Percentiles rank a stretch among this genome's conserved stretches.
phyloP scores from a whole-genome alignment of 371 early-diverging fungal species.

The Mucor mucedo region DNA sequence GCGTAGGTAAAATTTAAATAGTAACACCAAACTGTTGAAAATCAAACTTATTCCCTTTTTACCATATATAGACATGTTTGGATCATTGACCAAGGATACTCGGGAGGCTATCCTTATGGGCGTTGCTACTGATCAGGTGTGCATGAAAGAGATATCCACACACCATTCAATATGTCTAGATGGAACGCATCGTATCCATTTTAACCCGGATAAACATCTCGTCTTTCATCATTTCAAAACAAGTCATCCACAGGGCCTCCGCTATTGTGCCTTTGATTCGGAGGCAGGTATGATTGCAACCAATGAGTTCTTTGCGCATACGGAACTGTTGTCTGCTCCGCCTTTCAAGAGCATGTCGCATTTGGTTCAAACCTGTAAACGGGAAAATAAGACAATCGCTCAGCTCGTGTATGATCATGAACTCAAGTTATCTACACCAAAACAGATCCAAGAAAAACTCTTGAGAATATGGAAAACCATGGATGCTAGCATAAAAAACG shows the following conservation, averaged over 20 bases:
- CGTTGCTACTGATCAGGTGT: conserved; percentile 78
- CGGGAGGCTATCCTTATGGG: conserved; percentile 91
- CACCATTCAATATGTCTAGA: conserved; percentile 73
- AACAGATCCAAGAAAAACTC: conserved; percentile 74
- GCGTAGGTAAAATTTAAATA: conserved; percentile 55
- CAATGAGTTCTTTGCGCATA: conserved; percentile 90
- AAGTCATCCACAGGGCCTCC: conserved; percentile 65
- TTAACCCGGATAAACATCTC: conserved; percentile 82
- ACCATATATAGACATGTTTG: conserved; percentile 76
- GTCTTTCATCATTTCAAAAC: conserved; percentile 85
- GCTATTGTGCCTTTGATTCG: conserved; percentile 85
- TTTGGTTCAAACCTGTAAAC: conserved; percentile 77
- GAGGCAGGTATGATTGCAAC: conserved; percentile 85
- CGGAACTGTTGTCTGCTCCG: conserved; percentile 85
- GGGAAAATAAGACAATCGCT: conserved; percentile 88
- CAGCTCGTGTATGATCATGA: conserved; percentile 95
- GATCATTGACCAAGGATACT: conserved; percentile 94
- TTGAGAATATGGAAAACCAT: conserved; percentile 90
- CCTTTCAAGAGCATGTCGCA: conserved; percentile 73
- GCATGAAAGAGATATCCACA: conserved; percentile 74
- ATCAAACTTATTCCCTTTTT: conserved; percentile 3
- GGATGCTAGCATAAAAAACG: conserved; percentile 89
- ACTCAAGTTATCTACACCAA: conserved; percentile 83
- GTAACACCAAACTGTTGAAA: conserved; percentile 16
- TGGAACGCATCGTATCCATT: conserved; percentile 78